phyloP scores from a whole-genome alignment of 75 land plant species.

The Azolla pinnata region DNA sequence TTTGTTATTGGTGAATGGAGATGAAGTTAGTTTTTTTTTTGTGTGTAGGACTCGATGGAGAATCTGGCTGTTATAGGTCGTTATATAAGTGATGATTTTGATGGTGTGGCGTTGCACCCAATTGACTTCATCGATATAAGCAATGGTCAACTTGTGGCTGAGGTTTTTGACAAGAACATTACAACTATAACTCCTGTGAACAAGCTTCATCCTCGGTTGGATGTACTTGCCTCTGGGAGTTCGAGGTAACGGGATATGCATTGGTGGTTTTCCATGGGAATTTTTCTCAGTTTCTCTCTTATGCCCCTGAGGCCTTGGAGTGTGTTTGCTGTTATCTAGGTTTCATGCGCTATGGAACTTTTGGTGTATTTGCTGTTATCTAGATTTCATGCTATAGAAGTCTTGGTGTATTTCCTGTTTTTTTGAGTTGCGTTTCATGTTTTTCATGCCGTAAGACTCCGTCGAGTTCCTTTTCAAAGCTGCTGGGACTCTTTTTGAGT shows the following conservation, averaged over 20 bases:
- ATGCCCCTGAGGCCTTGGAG: too few species aligned
- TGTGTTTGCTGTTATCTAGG: not conserved
- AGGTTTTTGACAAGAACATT: constrained; percentile 65
- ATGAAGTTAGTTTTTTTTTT: too few species aligned
- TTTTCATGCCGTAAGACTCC: too few species aligned
- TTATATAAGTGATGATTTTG: constrained; percentile 84
- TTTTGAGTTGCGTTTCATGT: too few species aligned
- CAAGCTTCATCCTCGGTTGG: constrained; percentile 86
- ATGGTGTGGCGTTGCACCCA: constrained; percentile 86
- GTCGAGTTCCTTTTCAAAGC: too few species aligned
- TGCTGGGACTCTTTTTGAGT: too few species aligned
- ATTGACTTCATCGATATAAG: constrained; percentile 92
- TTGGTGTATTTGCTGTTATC: not conserved
- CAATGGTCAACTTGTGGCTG: constrained; percentile 80
- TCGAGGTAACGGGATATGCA: constrained; percentile 48
- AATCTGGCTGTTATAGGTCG: constrained; percentile 83
- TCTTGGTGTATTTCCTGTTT: not conserved
- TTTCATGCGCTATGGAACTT: too few species aligned
- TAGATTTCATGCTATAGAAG: not conserved
- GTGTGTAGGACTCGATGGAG: constrained; percentile 72
- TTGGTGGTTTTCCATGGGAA: constrained; percentile 1
- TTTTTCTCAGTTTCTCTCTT: too few species aligned
- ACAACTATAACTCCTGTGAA: constrained; percentile 92
- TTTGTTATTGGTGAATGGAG: too few species aligned
- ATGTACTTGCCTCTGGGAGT: constrained; percentile 92